Evolutionary conservation across 257 asterid species (phyloP), one percentile per base, ranked within the genome.

Genomic region (Ligustrum vulgare): DNA sequence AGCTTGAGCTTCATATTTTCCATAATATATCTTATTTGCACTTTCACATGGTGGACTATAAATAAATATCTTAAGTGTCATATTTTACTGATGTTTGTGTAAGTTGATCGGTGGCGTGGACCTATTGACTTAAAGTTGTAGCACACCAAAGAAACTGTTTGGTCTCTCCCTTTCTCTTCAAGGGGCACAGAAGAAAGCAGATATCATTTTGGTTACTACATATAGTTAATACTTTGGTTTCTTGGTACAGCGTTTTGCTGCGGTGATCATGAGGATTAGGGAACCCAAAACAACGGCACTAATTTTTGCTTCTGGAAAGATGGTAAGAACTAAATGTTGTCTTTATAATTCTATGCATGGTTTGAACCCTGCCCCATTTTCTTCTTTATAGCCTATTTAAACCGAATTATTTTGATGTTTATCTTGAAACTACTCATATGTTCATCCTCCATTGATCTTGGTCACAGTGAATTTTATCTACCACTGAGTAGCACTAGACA

Each of bases 201-300:
- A 67, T 67, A 11, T 7, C 41, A 15, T 22, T 63, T 20, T 25
- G 77, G 5, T 69, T 49, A 3, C n/a, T 41, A n/a, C 62, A 5
- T 62, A n/a, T 49, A 64, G 25, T 79, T 51, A 58, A 73, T 68
- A 71, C 83, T 75, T 47, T 37, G 34, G 65, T 73, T 28, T 66
- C 10, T 79, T 74, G 79, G 70, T 35, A 18, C 86, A 90, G 96
- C 91, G 91, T 90, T 84, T 84, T 73, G 85, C 85, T 79, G 88
- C 88, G 37, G 84, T 84, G 62, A 84, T 84, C 49, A 84, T 84
- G 87, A 84, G 87, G 73, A 84, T 84, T 25, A 84, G 87, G 68
- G 87, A 84, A 62, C 87, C 87, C 58, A 84, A 84, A 70, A 84
- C 87, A 2, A 84, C 87, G 22, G 87, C 87, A 4, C 39, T 84